Evolutionary conservation across 129 eudicot species (phyloP).

Genomic region (Flaveria brownii): DNA sequence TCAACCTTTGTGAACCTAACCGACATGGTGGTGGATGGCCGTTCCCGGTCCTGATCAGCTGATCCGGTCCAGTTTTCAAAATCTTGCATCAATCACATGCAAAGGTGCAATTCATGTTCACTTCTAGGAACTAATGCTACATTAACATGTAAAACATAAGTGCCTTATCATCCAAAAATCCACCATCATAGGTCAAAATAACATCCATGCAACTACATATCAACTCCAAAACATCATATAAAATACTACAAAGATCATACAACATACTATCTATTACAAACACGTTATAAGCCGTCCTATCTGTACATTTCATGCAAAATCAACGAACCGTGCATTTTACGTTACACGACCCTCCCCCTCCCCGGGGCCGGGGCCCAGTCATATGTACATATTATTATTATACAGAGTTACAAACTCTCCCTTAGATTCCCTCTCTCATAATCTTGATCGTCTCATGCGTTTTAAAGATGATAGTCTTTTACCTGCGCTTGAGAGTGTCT

Average conservation of each 20-base stretch:
- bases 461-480: constrained; percentile 51
- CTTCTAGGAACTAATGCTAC: background rate
- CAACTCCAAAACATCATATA: constrained; percentile 1
- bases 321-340: constrained; percentile 8
- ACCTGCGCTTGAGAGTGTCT: constrained; percentile 54
- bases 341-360: constrained; percentile 1
- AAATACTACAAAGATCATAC: background rate
- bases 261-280: constrained; percentile 8
- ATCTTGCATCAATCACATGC: too few species aligned
- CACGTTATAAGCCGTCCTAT: constrained; percentile 18
- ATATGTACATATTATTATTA: constrained; percentile 17
- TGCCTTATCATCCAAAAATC: background rate
- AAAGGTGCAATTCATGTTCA: too few species aligned
- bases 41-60: too few species aligned
- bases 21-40: too few species aligned
- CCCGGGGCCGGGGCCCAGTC: background rate
- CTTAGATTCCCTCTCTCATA: constrained; percentile 41
- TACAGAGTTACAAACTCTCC: background rate
- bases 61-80: too few species aligned
- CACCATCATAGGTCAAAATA: background rate
- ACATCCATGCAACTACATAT: background rate
- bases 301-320: constrained; percentile 38
- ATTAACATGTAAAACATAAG: background rate
- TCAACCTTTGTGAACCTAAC: too few species aligned
- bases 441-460: constrained; percentile 64